These are phyloP conservation scores for Lycium ferocissimum DNA, from an alignment of 257 asterid genomes.

Conservation along the genomic window DNA sequence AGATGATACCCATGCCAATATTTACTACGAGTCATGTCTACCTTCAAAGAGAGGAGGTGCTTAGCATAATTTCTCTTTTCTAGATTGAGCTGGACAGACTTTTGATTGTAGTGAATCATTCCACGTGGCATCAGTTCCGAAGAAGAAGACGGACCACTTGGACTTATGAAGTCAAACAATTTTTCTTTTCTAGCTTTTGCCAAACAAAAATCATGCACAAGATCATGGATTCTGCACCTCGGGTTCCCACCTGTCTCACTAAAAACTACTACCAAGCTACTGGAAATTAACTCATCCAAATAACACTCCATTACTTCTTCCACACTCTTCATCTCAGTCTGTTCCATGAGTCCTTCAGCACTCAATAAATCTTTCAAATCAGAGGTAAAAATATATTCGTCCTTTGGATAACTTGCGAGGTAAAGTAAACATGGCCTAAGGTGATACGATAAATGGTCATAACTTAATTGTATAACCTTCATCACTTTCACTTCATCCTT, in stretches of 20 bases:
- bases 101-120: background rate
- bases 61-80: constrained; percentile 17
- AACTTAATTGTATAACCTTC: constrained; percentile 38
- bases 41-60: constrained; percentile 22
- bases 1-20: background rate
- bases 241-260: constrained; percentile 25
- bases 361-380: constrained; percentile 40
- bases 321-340: constrained; percentile 10
- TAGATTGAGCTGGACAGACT: background rate
- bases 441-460: constrained; percentile 37
- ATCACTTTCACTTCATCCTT: constrained; percentile 19
- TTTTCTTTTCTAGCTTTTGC: constrained; percentile 33
- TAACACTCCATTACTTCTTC: constrained; percentile 35
- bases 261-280: constrained; percentile 36
- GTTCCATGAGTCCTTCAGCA: constrained; percentile 44
- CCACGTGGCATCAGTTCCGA: background rate
- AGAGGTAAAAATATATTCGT: constrained; percentile 26
- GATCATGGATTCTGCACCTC: constrained; percentile 38
- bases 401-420: constrained; percentile 33
- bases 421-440: constrained; percentile 49
- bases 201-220: constrained; percentile 32
- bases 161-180: background rate
- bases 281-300: constrained; percentile 33
- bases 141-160: background rate
- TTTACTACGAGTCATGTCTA: background rate